Conservation (phyloP, 805 yeast genomes). For the Ogataea kodamae region DNA sequence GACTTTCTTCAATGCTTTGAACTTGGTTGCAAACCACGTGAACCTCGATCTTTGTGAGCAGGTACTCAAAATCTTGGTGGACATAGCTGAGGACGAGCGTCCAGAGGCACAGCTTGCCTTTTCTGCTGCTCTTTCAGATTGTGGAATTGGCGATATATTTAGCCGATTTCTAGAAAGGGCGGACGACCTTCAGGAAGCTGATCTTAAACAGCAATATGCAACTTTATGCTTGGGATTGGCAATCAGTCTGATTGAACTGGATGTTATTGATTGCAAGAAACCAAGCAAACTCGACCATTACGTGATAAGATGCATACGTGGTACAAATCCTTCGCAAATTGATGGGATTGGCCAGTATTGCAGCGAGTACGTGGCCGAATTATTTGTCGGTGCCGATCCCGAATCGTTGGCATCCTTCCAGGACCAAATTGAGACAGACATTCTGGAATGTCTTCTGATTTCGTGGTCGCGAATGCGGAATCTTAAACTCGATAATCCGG, state of each 20-base stretch:
- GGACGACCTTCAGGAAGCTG: conserved; percentile 3
- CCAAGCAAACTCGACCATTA: conserved; percentile 7
- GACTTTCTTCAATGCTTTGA: conserved; percentile 12
- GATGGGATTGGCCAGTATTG: conserved; percentile 14
- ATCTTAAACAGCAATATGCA: conserved; percentile 1
- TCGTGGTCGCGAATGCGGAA: conserved; percentile 13
- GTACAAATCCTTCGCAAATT: conserved; percentile 5
- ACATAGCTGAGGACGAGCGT: conserved; percentile 8
- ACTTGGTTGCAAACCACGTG: conserved; percentile 16
- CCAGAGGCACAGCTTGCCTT: conserved; percentile 4
- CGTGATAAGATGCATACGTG: conserved; percentile 1
- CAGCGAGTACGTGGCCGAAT: conserved; percentile 15
- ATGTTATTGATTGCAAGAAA: not conserved
- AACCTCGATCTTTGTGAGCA: conserved; percentile 17
- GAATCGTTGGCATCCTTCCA: conserved; percentile 2
- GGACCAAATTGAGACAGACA: conserved; percentile 1
- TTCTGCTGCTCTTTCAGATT: conserved; percentile 3
- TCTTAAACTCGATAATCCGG: conserved; percentile 2
- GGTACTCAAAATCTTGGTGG: conserved; percentile 13
- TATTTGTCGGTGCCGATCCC: conserved; percentile 4
- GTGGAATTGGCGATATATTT: conserved; percentile 7
- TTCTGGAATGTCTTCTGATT: conserved; percentile 15
- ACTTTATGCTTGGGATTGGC: conserved; percentile 12
- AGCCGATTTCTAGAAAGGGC: conserved; percentile 8
- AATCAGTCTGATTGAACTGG: conserved; percentile 6